These are phyloP conservation scores for Erythrobasidium yunnanense DNA, from an alignment of 768 basidiomycete genomes.

Conservation along the genomic window DNA sequence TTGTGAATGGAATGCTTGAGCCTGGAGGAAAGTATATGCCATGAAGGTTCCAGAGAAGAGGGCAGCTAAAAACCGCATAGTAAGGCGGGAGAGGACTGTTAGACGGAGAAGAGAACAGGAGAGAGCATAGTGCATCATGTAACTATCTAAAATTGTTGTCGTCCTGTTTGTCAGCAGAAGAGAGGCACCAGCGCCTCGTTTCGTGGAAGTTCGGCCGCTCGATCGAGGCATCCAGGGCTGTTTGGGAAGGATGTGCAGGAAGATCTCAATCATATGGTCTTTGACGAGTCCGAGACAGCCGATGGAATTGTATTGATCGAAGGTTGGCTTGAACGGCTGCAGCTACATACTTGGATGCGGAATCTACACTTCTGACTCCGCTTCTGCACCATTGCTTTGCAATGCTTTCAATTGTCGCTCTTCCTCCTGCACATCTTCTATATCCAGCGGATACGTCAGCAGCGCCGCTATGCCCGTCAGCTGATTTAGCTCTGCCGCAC, in stretches of 20 bases:
- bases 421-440: constrained; percentile 89
- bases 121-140: no score
- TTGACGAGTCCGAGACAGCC: neutral
- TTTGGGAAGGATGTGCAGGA: neutral
- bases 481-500: constrained; percentile 71
- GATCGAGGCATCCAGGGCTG: neutral
- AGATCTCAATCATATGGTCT: neutral
- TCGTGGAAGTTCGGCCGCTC: no score
- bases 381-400: constrained; percentile 32
- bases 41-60: no score
- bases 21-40: no score
- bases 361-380: neutral
- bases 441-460: constrained; percentile 84
- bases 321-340: neutral
- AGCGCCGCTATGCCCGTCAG: constrained; percentile 91
- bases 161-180: no score
- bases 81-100: no score
- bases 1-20: no score
- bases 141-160: no score
- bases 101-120: no score
- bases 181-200: no score
- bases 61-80: no score
- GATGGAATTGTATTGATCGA: neutral
- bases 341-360: neutral
- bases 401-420: constrained; percentile 45